Evolutionary conservation across 495 filamentous ascomycete species (phyloP).

Genomic region (Pyrenopolyporus hunteri): DNA sequence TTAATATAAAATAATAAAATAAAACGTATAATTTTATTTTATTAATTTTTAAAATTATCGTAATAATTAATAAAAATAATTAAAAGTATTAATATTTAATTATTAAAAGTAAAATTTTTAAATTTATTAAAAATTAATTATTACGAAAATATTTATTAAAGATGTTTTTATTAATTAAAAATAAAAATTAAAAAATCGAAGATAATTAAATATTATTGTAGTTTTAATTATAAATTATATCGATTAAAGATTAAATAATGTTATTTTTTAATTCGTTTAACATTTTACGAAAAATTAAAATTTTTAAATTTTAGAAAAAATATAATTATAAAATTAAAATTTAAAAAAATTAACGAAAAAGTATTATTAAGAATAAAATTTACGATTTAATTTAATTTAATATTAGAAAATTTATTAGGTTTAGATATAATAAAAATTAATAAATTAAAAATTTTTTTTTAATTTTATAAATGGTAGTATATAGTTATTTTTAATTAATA

Average conservation of each 20-base stretch:
- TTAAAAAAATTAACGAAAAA: background rate
- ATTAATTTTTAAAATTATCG: background rate
- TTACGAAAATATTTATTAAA: background rate
- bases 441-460: background rate
- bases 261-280: background rate
- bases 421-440: background rate
- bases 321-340: background rate
- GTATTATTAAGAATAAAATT: background rate
- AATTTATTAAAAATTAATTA: background rate
- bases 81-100: background rate
- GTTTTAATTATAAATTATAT: background rate
- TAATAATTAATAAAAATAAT: background rate
- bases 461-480: background rate
- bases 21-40: background rate
- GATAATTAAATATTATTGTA: background rate
- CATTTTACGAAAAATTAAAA: background rate
- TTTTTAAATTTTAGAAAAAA: background rate
- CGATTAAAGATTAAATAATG: background rate
- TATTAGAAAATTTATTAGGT: background rate
- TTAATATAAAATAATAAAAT: background rate
- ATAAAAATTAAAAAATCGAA: background rate
- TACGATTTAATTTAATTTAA: background rate
- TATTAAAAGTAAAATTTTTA: background rate
- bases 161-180: background rate
- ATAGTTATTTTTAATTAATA: background rate